Base-by-base conservation (phyloP, 495 filamentous ascomycete species). In the Hypoxylon trugodes region DNA sequence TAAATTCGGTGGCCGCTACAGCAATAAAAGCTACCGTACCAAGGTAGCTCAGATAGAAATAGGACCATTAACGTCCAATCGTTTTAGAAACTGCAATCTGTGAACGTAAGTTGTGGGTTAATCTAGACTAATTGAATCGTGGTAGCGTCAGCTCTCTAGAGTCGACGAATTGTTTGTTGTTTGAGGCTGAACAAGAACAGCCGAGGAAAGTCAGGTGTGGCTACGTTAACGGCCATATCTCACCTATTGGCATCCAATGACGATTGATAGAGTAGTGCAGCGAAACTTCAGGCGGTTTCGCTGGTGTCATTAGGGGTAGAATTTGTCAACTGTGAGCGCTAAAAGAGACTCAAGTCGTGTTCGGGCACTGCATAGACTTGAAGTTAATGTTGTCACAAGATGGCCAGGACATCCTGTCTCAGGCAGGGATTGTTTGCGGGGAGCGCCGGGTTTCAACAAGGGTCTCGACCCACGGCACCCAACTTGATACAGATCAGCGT, bases 401-500 rank as follows among this genome's bases (percentile, higher is more conserved):
- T 30, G n/a, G 47, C 49, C 36, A 33, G 69, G 64, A 41, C 48
- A 30, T 53, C 56, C 59, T 33, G 66, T 70, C 59, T 72, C 69
- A 61, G 47, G 47, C 61, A 59, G 58, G 66, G 63, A 32, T 81
- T 58, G 76, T 80, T 38, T 77, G 81, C 19, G 76, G 84, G 16
- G 81, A 77, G 47, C 81, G 9, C 57, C 38, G 81, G 84, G 72
- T 84, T 48, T 82, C 81, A 49, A 68, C 84, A 26, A 77, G 81
- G 19, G 76, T 79, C 54, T 71, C 74, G 26, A 62, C 70, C 30
- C 64, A 24, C 59, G 57, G 47, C 28, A 50, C 64, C 67, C 12
- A 52, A 74, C 60, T 73, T 66, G 74, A 69, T 47, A 61, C 68
- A 53, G 43, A 66, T 59, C 51, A 22, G 42, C 49, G 55, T 64